Percentiles rank a stretch among this genome's conserved stretches.
Conservation (phyloP, 139 green algal species). For the Picochlorum sp. region DNA sequence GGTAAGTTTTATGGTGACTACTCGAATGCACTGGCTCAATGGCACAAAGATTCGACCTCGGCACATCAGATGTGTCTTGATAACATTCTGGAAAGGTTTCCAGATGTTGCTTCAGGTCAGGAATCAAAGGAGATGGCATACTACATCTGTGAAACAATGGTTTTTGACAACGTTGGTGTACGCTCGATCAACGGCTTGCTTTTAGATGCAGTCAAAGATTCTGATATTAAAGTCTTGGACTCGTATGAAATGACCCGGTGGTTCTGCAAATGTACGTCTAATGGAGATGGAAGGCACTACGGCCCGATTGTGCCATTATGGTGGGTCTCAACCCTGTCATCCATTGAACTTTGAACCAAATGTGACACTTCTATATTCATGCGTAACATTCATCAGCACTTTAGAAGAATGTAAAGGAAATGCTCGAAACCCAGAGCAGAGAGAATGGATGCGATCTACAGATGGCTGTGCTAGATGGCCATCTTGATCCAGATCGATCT, state of each 20-base stretch:
- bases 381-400: background rate
- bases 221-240: background rate
- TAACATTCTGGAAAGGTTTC: background rate
- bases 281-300: background rate
- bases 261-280: background rate
- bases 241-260: background rate
- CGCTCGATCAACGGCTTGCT: background rate
- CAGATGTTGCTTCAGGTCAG: background rate
- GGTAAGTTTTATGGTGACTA: background rate
- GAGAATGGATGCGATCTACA: no score
- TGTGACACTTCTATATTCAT: background rate
- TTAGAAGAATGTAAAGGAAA: background rate
- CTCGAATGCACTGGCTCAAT: background rate
- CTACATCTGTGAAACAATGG: background rate
- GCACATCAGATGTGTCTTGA: background rate
- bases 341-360: background rate
- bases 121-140: background rate
- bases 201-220: conserved; percentile 1
- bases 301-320: background rate
- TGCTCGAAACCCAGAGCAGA: background rate
- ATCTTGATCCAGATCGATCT: no score
- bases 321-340: background rate
- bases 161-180: background rate
- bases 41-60: background rate
- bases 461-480: no score